A percentile compares a stretch with the other conserved stretches of the same genome.
phyloP scores from a whole-genome alignment of 495 filamentous ascomycete genomes.

The Cenococcum geophilum region DNA sequence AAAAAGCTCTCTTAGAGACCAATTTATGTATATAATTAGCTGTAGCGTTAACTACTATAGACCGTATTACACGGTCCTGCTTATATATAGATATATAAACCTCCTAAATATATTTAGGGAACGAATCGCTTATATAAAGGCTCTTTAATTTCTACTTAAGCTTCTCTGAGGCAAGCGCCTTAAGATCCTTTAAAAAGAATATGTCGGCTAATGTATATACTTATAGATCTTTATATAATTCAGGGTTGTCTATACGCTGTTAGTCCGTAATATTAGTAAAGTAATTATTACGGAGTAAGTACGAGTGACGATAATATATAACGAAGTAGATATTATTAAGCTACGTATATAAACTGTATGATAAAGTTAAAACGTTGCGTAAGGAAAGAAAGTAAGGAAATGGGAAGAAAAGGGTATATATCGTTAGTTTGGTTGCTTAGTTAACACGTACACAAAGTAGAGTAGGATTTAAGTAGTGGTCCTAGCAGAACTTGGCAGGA shows the following conservation, averaged over 20 bases:
- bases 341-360: no score
- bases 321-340: no score
- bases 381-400: no score
- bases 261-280: no score
- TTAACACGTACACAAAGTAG: no score
- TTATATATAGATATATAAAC: slow-evolving; percentile 9
- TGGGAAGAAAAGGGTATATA: no score
- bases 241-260: slow-evolving; percentile 9
- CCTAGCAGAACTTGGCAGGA: no score
- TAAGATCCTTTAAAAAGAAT: slow-evolving; percentile 14
- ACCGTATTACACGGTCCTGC: slow-evolving; percentile 8
- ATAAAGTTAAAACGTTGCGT: no score
- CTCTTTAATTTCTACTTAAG: slow-evolving; percentile 12
- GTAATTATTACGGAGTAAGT: no score
- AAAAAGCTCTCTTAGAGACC: slow-evolving; percentile 10
- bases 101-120: slow-evolving; percentile 15
- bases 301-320: no score
- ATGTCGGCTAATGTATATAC: slow-evolving; percentile 15
- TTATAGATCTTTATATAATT: slow-evolving; percentile 11
- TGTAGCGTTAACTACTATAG: slow-evolving; percentile 11
- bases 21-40: slow-evolving; percentile 1
- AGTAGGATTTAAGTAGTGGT: no score
- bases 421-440: no score
- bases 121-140: slow-evolving; percentile 11
- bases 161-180: slow-evolving; percentile 9